These are phyloP conservation scores for Syzygium syzygioides DNA, from an alignment of 441 rosid species.

Conservation along the genomic window DNA sequence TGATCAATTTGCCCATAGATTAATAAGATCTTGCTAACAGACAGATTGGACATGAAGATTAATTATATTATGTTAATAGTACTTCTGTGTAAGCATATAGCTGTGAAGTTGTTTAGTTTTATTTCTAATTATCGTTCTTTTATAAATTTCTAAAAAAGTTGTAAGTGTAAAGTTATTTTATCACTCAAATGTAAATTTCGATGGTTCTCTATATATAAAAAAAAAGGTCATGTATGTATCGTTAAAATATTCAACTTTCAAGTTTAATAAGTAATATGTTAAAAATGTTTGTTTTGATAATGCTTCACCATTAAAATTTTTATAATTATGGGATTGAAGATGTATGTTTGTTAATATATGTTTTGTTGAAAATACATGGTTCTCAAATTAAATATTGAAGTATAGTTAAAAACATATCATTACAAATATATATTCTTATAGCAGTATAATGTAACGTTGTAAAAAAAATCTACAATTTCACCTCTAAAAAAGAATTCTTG, in stretches of 20 bases:
- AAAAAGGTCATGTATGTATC: background rate
- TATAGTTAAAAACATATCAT: too few relatives aligned
- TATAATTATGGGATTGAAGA: background rate
- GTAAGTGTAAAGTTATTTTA: background rate
- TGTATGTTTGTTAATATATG: too few relatives aligned
- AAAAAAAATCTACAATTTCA: too few relatives aligned
- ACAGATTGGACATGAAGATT: background rate
- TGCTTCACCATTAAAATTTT: background rate
- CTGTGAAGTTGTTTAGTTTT: too few relatives aligned
- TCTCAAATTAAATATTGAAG: background rate
- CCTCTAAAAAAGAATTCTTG: background rate
- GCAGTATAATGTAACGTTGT: background rate
- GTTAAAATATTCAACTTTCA: background rate
- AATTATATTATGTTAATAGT: background rate
- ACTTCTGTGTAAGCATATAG: background rate
- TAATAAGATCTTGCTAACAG: background rate
- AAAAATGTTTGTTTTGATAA: rapidly evolving
- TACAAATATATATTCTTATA: background rate
- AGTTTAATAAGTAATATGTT: background rate
- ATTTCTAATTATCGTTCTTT: too few relatives aligned
- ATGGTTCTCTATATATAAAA: too few relatives aligned
- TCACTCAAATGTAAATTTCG: background rate
- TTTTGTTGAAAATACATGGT: background rate
- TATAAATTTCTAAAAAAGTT: too few relatives aligned
- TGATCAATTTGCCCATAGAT: too few relatives aligned